Conservation (phyloP, 2,329 filamentous ascomycete species). For the Shiraia bambusicola region DNA sequence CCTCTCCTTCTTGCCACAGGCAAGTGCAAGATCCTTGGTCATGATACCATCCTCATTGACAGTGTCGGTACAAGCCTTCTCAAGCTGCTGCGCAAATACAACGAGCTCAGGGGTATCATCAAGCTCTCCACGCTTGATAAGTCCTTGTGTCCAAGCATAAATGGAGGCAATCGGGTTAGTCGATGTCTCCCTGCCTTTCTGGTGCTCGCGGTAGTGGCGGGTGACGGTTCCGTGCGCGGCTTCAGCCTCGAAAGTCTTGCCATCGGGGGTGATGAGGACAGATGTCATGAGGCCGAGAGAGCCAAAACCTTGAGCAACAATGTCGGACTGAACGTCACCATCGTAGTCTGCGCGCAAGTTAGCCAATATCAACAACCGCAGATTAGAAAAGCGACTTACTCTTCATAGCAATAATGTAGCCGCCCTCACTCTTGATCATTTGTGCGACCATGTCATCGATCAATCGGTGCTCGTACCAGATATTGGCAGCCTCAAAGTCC, state of each 20-base stretch:
- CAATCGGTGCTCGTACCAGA: constrained; percentile 99
- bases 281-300: constrained; percentile 98
- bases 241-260: constrained; percentile 96
- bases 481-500: constrained; percentile 84
- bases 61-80: constrained; percentile 91
- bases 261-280: constrained; percentile 92
- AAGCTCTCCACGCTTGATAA: constrained; percentile 88
- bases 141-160: constrained; percentile 96
- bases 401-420: constrained; percentile 97
- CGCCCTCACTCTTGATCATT: constrained; percentile 98
- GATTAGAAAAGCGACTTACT: constrained; percentile 56
- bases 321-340: constrained; percentile 97
- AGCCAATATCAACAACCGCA: constrained; percentile 14
- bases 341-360: constrained; percentile 74
- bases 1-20: constrained; percentile 82
- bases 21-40: constrained; percentile 98
- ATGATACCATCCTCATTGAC: constrained; percentile 94
- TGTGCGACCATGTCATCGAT: constrained; percentile 99
- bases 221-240: constrained; percentile 98
- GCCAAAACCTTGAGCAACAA: constrained; percentile 96
- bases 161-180: constrained; percentile 99
- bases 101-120: constrained; percentile 91
- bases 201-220: constrained; percentile 97
- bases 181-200: constrained; percentile 94
- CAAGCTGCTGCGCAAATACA: constrained; percentile 85